These are phyloP conservation scores for Mycena floridula DNA, from an alignment of 768 basidiomycete species.

Conservation along the genomic window DNA sequence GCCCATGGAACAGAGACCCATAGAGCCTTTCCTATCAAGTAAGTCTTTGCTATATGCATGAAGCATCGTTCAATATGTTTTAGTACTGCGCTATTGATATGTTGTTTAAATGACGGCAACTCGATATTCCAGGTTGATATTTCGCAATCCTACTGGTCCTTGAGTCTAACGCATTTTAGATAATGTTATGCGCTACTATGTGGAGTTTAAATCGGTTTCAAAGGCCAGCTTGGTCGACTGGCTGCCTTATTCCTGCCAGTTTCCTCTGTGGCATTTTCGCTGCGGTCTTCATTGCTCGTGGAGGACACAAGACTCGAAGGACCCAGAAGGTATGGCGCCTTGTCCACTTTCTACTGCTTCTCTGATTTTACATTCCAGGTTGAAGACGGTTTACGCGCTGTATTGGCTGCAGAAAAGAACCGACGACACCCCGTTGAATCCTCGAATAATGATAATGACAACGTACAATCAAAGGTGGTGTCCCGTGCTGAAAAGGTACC, in stretches of 20 bases:
- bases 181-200: conserved; percentile 70
- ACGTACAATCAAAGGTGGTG: conserved; percentile 1
- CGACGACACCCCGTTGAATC: conserved; percentile 11
- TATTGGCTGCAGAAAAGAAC: conserved; percentile 23
- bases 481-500: too few relatives aligned
- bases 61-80: conserved; percentile 1
- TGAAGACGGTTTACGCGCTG: conserved; percentile 48
- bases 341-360: too few relatives aligned
- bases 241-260: conserved; percentile 60
- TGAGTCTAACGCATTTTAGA: conserved; percentile 24
- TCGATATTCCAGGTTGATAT: conserved; percentile 66
- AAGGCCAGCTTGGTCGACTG: conserved; percentile 69
- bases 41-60: conserved; percentile 10
- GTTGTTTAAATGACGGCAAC: conserved; percentile 68
- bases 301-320: conserved; percentile 63
- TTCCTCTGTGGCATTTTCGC: conserved; percentile 77
- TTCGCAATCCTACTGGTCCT: not conserved
- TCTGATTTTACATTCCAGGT: too few relatives aligned
- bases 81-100: conserved; percentile 68
- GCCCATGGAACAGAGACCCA: conserved; percentile 83
- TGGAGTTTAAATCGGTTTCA: conserved; percentile 66
- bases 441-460: not conserved
- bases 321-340: conserved; percentile 63
- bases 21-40: conserved; percentile 56
- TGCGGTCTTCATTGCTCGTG: conserved; percentile 69